Evolutionary conservation across 805 yeast genomes (phyloP), one percentile per base, ranked within the genome.

Genomic region (Ogataea corticis): DNA sequence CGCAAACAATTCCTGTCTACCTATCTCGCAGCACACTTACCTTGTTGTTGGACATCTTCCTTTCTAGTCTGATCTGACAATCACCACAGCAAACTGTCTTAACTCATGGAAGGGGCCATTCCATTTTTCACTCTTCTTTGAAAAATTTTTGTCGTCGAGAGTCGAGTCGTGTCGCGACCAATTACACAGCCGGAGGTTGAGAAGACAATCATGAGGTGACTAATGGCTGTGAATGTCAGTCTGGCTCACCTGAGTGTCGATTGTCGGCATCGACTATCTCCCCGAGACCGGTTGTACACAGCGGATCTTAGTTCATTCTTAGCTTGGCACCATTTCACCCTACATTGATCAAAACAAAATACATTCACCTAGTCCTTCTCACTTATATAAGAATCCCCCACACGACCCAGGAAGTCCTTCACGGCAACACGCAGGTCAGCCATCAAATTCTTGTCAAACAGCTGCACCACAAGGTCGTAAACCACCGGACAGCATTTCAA

Each of bases 391-490:
- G 56, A 57, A 21, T 72, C 75, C 2, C 82, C 82, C 15, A 75
- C 75, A 36, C 82, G 63, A 2, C 72, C 59, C 54, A 86, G 72
- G 60, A 83, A 86, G 32, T 70, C 72, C 62, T 76, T 77, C 31
- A 86, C 68, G 0, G 89, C 83, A 3, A 66, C 59, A 53, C 92
- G 71, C 52, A 86, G 65, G 48, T 85, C 90, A 0, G 76, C 63
- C 23, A 83, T 75, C 49, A 84, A 71, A 50, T 76, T 76, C 67
- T 80, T 82, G 49, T 80, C 81, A 48, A 87, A 72, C 38, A 85
- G 70, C 43, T 70, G 70, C 59, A 85, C 66, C 27, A 83, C 80
- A 41, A 80, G 68, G 28, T 71, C 73, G 63, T 84, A 86, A 69
- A 85, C 76, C 15, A 63, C 71, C 0, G 88, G 81, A 55, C 86